Conservation (phyloP, 2,329 filamentous ascomycete species). For the Ophiostoma sp. region DNA sequence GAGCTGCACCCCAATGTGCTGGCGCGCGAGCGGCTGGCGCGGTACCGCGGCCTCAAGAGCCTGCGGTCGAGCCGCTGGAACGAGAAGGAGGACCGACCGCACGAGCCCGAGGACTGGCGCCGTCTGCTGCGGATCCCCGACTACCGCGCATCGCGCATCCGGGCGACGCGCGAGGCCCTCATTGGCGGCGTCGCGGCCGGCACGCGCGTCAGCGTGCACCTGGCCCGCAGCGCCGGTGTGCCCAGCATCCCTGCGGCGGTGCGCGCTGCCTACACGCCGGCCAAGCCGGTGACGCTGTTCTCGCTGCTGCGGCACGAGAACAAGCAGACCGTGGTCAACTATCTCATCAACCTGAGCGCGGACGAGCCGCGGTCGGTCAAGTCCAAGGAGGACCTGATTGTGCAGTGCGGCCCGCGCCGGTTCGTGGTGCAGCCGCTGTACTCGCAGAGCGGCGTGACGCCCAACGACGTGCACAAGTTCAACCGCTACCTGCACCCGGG, state of each 20-base stretch:
- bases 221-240: conserved; percentile 36
- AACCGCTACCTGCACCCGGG: conserved; percentile 88
- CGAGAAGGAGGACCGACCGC: conserved; percentile 75
- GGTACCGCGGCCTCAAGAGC: conserved; percentile 90
- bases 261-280: conserved; percentile 46
- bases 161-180: conserved; percentile 72
- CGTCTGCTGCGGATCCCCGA: conserved; percentile 82
- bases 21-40: conserved; percentile 75
- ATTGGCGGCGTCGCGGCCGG: conserved; percentile 83
- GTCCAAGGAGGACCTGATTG: conserved; percentile 84
- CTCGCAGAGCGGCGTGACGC: conserved; percentile 81
- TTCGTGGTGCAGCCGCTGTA: conserved; percentile 86
- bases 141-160: conserved; percentile 77
- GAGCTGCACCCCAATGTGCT: conserved; percentile 84
- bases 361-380: conserved; percentile 72
- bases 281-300: conserved; percentile 67
- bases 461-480: conserved; percentile 97
- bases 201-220: conserved; percentile 73
- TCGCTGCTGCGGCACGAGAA: conserved; percentile 90
- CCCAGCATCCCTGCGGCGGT: conserved; percentile 35
- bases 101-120: conserved; percentile 86
- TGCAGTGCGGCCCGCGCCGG: conserved; percentile 84
- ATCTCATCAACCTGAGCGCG: conserved; percentile 78
- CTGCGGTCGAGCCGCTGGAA: conserved; percentile 84
- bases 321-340: conserved; percentile 85